phyloP scores from a whole-genome alignment of 2,329 filamentous ascomycete genomes.

The Phialophora verrucosa region DNA sequence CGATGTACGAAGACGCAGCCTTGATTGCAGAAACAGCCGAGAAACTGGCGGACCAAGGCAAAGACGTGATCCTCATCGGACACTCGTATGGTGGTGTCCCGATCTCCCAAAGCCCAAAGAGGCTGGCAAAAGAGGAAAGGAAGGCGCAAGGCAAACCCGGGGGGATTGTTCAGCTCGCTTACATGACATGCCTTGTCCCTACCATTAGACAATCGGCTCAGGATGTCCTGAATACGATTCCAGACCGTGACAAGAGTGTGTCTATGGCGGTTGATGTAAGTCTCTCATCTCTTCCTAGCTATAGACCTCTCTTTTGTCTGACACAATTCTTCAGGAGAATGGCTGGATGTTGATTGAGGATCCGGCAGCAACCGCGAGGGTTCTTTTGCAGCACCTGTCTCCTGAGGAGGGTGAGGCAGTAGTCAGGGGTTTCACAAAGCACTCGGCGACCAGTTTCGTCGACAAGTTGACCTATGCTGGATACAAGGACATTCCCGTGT shows the following conservation, averaged over 20 bases:
- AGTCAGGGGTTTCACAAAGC: constrained; percentile 29
- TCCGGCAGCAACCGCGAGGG: constrained; percentile 1
- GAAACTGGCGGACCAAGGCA: constrained; percentile 36
- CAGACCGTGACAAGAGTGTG: constrained; percentile 7
- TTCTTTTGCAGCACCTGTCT: constrained; percentile 8
- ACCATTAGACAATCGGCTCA: constrained; percentile 37
- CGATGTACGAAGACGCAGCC: constrained; percentile 44
- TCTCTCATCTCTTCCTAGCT: background rate
- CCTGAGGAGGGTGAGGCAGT: constrained; percentile 33
- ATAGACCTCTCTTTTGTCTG: background rate
- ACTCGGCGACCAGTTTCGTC: constrained; percentile 42
- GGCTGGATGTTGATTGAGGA: constrained; percentile 26
- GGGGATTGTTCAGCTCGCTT: constrained; percentile 45
- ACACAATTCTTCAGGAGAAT: constrained; percentile 16
- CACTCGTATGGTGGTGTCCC: constrained; percentile 46
- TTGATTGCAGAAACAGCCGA: constrained; percentile 38
- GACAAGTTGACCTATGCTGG: constrained; percentile 42
- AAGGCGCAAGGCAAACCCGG: constrained; percentile 41
- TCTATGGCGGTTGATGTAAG: constrained; percentile 18
- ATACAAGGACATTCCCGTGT: constrained; percentile 45
- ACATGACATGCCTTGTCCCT: constrained; percentile 46
- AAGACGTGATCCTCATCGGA: constrained; percentile 42
- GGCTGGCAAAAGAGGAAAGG: constrained; percentile 43
- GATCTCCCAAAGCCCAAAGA: constrained; percentile 32
- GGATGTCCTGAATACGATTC: constrained; percentile 9